Conservation (phyloP, 2,329 filamentous ascomycete species). For the Biscogniauxia sp. region DNA sequence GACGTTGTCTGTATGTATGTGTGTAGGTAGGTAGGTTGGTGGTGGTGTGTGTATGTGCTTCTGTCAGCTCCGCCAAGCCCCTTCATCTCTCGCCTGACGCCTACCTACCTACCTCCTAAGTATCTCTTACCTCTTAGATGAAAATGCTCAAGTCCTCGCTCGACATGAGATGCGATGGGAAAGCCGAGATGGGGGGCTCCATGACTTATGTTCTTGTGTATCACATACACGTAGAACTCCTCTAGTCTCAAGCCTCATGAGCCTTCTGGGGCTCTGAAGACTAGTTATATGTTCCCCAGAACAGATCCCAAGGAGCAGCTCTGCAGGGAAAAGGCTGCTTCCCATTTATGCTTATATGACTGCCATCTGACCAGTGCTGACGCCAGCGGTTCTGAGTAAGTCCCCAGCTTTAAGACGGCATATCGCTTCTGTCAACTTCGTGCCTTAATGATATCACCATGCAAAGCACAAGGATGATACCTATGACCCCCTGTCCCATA, state of each 20-base stretch:
- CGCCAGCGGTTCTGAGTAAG: background rate
- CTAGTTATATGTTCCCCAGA: background rate
- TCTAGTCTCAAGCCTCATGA: background rate
- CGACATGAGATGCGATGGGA: background rate
- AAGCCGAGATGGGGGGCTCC: background rate
- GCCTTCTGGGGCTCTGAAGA: background rate
- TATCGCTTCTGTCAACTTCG: background rate
- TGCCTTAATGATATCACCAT: background rate
- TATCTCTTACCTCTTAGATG: background rate
- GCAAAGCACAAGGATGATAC: background rate
- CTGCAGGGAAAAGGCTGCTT: background rate
- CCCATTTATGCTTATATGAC: background rate
- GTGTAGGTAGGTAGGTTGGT: too few relatives aligned
- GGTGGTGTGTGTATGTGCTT: background rate
- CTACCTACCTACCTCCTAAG: too few relatives aligned
- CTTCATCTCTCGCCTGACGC: too few relatives aligned
- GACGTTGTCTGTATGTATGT: background rate
- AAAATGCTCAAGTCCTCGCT: background rate
- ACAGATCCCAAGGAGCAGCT: background rate
- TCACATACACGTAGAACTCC: background rate
- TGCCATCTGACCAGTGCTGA: background rate
- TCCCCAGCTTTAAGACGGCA: background rate
- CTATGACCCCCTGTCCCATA: background rate
- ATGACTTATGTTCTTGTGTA: background rate
- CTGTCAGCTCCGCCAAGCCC: background rate